A percentile compares a stretch with the other conserved stretches of the same genome.
Evolutionary conservation across 108 stramenopile genomes (phyloP).

Genomic region (Cyclotella baltica): DNA sequence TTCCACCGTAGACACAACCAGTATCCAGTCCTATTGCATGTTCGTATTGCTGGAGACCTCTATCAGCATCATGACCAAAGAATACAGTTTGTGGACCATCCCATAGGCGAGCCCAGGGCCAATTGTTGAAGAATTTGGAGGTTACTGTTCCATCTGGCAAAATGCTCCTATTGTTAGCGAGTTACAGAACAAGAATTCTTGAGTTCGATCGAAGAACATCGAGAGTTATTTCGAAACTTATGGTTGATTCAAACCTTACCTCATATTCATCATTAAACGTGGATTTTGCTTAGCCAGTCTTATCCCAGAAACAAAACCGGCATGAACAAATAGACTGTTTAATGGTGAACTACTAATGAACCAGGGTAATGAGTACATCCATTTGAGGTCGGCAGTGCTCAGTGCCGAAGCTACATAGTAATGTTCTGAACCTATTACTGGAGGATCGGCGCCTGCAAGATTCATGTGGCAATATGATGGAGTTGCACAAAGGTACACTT

Average conservation of each 20-base stretch:
- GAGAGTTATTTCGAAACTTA: background rate
- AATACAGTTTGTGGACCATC: conserved; percentile 93
- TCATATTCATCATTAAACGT: conserved; percentile 83
- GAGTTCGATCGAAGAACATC: too few relatives aligned
- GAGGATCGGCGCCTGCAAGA: conserved; percentile 63
- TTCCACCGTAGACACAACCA: conserved; percentile 95
- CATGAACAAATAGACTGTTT: conserved; percentile 93
- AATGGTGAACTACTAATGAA: conserved; percentile 88
- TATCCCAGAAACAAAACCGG: conserved; percentile 90
- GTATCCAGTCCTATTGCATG: conserved; percentile 95
- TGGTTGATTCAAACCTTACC: conserved; percentile 20
- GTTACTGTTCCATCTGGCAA: conserved; percentile 91
- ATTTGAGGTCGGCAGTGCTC: conserved; percentile 81
- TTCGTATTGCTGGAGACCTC: conserved; percentile 92
- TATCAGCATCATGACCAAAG: conserved; percentile 96
- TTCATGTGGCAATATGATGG: background rate
- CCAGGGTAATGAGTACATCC: conserved; percentile 92
- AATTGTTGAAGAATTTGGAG: conserved; percentile 92
- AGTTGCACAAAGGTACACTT: background rate
- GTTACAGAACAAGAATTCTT: too few relatives aligned
- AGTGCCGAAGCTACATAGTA: conserved; percentile 87
- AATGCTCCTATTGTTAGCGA: conserved; percentile 31
- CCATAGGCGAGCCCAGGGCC: conserved; percentile 94
- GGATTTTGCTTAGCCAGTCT: conserved; percentile 78
- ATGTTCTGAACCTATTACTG: conserved; percentile 86